Evolutionary conservation across 768 basidiomycete genomes (phyloP).

Genomic region (Mycena galopus): DNA sequence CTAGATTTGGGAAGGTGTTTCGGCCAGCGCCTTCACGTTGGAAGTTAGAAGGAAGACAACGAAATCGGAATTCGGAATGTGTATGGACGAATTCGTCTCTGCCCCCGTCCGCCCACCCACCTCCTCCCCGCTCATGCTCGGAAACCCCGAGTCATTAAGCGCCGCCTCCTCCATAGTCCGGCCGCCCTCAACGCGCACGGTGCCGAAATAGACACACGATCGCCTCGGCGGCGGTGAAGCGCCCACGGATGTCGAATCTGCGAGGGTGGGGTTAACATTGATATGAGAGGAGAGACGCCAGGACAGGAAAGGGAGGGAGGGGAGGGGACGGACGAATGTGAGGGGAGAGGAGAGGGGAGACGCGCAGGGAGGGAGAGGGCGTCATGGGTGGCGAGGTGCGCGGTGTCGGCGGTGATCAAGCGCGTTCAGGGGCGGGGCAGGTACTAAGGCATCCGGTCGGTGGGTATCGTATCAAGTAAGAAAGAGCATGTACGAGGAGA

Average conservation of each 20-base stretch:
- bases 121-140: constrained; percentile 27
- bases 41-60: too few relatives aligned
- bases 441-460: constrained; percentile 56
- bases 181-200: constrained; percentile 35
- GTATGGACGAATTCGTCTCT: too few relatives aligned
- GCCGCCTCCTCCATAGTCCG: constrained; percentile 23
- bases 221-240: constrained; percentile 93
- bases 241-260: constrained; percentile 98
- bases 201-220: constrained; percentile 91
- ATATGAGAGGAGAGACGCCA: too few relatives aligned
- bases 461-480: not conserved
- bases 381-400: constrained; percentile 94
- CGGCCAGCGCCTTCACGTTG: too few relatives aligned
- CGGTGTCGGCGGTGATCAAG: constrained; percentile 95
- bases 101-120: too few relatives aligned
- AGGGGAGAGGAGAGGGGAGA: too few relatives aligned
- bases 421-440: constrained; percentile 96
- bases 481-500: not conserved
- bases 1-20: too few relatives aligned
- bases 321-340: too few relatives aligned
- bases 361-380: too few relatives aligned
- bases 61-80: too few relatives aligned
- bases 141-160: constrained; percentile 34
- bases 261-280: too few relatives aligned
- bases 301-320: too few relatives aligned